Evolutionary conservation across 2,329 filamentous ascomycete species (phyloP).

Genomic region (Curvularia lunata): DNA sequence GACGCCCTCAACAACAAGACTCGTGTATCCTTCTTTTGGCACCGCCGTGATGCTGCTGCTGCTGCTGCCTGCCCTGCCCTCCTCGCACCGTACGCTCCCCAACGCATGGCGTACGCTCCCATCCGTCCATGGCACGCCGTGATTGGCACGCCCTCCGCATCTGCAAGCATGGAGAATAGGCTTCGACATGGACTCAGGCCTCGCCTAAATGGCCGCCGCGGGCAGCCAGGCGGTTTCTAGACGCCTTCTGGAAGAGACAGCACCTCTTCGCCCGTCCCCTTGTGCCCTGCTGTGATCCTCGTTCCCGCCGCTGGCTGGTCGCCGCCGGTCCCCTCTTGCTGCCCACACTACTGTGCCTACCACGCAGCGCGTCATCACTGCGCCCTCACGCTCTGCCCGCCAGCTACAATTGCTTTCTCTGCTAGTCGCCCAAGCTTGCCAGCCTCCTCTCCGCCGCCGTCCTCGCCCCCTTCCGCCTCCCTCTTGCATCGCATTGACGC

Average conservation of each 20-base stretch:
- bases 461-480: slow-evolving; percentile 4
- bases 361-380: slow-evolving; percentile 23
- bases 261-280: slow-evolving; percentile 7
- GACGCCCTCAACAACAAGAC: neutral
- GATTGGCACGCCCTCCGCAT: neutral
- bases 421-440: neutral
- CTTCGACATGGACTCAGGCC: slow-evolving; percentile 19
- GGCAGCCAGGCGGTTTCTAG: slow-evolving; percentile 27
- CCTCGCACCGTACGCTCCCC: neutral
- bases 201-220: slow-evolving; percentile 8
- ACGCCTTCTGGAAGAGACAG: slow-evolving; percentile 41
- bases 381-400: slow-evolving; percentile 16
- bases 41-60: neutral
- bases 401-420: slow-evolving; percentile 12
- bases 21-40: neutral
- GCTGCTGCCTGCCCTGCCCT: too few relatives aligned
- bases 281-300: slow-evolving; percentile 19
- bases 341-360: slow-evolving; percentile 8
- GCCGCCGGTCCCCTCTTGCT: slow-evolving; percentile 20
- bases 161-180: neutral
- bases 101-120: slow-evolving; percentile 8
- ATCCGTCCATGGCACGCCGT: slow-evolving; percentile 14
- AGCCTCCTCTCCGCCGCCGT: neutral
- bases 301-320: slow-evolving; percentile 22
- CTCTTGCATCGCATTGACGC: slow-evolving; percentile 24